Evolutionary conservation across 1,139 yeast genomes (phyloP), one percentile per base, ranked within the genome.

Genomic region (Torulaspora globosa): DNA sequence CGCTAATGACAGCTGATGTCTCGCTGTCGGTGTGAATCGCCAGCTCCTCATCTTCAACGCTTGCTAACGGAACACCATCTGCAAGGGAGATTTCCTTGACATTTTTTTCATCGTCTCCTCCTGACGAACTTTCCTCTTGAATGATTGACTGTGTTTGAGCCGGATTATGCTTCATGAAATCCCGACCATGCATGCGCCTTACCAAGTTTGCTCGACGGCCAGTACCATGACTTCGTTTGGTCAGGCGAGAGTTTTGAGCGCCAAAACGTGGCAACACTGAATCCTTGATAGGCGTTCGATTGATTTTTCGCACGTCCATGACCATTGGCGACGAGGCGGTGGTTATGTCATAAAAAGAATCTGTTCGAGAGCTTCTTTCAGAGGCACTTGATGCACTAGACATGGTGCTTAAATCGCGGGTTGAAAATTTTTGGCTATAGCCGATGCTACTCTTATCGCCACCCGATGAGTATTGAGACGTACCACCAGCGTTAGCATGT

Each of bases 201-300:
- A 43, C 59, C 40, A 42, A 50, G 41, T 51, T 46, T 32, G 47
- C 57, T 37, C 67, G 67, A 54, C 58, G 66, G 47, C 69, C 69
- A 8, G 68, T 51, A 12, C 72, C 70, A 2, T 68, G 79, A 65
- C 59, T 78, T 64, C 70, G 71, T 70, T 66, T 74, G 66, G 62
- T 50, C n/a, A 53, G 47, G 58, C 65, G 53, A 11, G 60, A 47
- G 24, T 58, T 47, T 19, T 55, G 57, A 1, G 55, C 46, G 5
- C 57, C 63, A 42, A 58, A 51, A 8, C 58, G 48, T 1, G 66
- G 64, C n/a, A 56, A 49, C 1, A 57, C 57, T 3, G 67, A 58
- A 23, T 61, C 65, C 23, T 56, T 56, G 5, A 52, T 44, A 1
- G 54, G 40, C 3, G 52, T 41, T n/a, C 51, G 41, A 14, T 46